A percentile compares a stretch with the other conserved stretches of the same genome.
Evolutionary conservation across 169 alveolate species (phyloP).

Genomic region (Cyclospora cayetanensis): DNA sequence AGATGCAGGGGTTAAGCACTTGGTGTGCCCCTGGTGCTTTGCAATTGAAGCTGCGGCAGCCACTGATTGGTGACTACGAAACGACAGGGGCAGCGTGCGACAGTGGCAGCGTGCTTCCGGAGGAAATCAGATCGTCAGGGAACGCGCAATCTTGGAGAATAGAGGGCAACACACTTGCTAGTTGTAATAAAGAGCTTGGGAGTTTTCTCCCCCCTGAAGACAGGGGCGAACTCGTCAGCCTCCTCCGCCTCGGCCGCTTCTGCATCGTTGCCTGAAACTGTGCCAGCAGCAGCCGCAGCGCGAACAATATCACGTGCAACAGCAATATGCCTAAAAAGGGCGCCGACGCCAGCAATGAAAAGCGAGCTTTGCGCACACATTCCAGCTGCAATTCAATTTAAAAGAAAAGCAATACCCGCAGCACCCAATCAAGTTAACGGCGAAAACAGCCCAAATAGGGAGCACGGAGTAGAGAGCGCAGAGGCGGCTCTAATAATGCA

Average conservation of each 20-base stretch:
- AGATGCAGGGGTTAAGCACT: neutral
- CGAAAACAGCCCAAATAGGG: neutral
- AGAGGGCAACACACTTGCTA: neutral
- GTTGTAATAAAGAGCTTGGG: conserved; percentile 67
- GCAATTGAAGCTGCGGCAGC: neutral
- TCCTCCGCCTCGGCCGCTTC: conserved; percentile 41
- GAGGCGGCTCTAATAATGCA: neutral
- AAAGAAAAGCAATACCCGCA: neutral
- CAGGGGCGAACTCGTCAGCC: conserved; percentile 46
- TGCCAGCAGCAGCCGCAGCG: too few relatives aligned
- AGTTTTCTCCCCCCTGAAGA: neutral
- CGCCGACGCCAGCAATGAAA: neutral
- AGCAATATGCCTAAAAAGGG: neutral
- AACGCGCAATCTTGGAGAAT: neutral
- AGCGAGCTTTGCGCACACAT: neutral
- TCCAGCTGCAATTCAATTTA: neutral
- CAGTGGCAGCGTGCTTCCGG: neutral
- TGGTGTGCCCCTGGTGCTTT: neutral
- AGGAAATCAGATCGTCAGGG: neutral
- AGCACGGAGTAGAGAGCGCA: neutral
- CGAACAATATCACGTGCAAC: neutral
- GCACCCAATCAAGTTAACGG: neutral
- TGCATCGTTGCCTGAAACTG: conserved; percentile 36
- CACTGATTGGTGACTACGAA: neutral
- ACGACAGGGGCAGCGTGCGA: neutral